Percentiles rank a stretch among this genome's conserved stretches.
Evolutionary conservation across 345 rosid species (phyloP).

Genomic region (Eucalyptus urophylla): DNA sequence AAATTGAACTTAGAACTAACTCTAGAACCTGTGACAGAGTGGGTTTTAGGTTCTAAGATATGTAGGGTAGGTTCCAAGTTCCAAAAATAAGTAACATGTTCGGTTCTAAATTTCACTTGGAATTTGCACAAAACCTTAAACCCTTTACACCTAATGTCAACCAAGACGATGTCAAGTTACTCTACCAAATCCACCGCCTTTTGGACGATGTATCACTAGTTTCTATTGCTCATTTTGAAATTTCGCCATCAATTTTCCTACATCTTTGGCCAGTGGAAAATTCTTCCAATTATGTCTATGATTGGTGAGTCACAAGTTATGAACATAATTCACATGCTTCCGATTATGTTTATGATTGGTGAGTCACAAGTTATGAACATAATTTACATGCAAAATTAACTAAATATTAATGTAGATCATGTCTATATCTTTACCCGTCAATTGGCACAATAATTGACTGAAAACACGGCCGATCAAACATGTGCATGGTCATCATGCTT

Average conservation of each 20-base stretch:
- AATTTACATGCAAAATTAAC: too few relatives aligned
- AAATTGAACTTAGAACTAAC: too few relatives aligned
- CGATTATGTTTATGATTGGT: not conserved
- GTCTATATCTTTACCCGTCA: not conserved
- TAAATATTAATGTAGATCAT: not conserved
- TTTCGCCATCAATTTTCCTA: not conserved
- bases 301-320: not conserved
- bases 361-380: not conserved
- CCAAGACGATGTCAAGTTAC: not conserved
- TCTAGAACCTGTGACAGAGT: too few relatives aligned
- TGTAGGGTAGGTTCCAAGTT: too few relatives aligned
- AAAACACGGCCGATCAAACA: not conserved
- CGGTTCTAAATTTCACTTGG: rapidly evolving
- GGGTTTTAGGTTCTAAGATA: too few relatives aligned
- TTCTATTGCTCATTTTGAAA: not conserved
- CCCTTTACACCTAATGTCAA: not conserved
- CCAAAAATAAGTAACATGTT: too few relatives aligned
- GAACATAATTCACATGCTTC: not conserved
- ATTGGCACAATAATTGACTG: not conserved
- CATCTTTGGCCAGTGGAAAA: not conserved
- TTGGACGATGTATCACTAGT: not conserved
- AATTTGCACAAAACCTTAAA: too few relatives aligned
- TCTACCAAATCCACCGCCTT: not conserved
- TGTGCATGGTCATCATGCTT: not conserved
- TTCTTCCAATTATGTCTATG: not conserved